Conservation (phyloP, 2,329 filamentous ascomycete species). For the Fusarium heterosporum region DNA sequence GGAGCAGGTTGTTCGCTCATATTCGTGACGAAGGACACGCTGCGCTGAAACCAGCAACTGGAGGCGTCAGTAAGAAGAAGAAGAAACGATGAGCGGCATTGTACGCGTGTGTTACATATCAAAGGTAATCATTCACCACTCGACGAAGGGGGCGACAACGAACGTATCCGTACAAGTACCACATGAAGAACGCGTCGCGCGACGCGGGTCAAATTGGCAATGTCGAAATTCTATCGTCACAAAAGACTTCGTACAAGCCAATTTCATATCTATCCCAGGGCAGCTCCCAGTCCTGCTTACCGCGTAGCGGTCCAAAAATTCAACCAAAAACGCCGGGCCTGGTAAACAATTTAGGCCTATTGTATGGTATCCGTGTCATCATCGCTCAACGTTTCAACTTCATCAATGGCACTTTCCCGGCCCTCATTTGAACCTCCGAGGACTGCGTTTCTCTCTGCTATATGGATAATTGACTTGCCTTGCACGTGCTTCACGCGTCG, state of each 20-base stretch:
- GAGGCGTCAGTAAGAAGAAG: constrained; percentile 49
- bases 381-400: constrained; percentile 90
- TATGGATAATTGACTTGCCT: constrained; percentile 87
- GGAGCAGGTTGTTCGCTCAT: constrained; percentile 79
- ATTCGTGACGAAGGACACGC: constrained; percentile 75
- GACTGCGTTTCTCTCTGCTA: constrained; percentile 77
- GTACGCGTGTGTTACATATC: background rate
- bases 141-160: background rate
- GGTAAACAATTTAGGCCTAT: constrained; percentile 37
- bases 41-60: constrained; percentile 52
- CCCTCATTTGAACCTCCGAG: constrained; percentile 65
- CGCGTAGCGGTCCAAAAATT: constrained; percentile 9
- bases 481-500: constrained; percentile 78
- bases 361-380: constrained; percentile 64
- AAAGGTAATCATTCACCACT: background rate
- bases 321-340: constrained; percentile 35
- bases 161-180: background rate
- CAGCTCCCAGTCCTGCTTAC: constrained; percentile 29
- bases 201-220: background rate
- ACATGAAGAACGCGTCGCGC: background rate
- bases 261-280: constrained; percentile 43
- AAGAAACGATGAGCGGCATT: constrained; percentile 49
- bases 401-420: constrained; percentile 81
- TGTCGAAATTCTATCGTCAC: background rate
- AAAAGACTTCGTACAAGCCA: constrained; percentile 21